phyloP scores from a whole-genome alignment of 2,329 filamentous ascomycete genomes.

The Onygenales sp. region DNA sequence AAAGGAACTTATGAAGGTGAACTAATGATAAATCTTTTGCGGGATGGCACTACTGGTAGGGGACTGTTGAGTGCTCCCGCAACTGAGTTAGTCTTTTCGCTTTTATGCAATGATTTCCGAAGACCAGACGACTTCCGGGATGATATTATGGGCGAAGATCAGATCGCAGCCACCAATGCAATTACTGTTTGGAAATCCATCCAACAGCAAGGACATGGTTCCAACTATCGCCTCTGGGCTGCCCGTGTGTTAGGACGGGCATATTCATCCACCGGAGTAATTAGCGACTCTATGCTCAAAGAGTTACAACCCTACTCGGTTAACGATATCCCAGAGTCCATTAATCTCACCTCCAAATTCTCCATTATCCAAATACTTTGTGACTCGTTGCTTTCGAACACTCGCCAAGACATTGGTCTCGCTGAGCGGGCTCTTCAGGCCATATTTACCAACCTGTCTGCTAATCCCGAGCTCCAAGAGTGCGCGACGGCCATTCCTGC shows the following conservation, averaged over 20 bases:
- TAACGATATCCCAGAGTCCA: slow-evolving; percentile 5
- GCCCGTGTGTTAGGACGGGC: slow-evolving; percentile 74
- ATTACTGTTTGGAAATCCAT: slow-evolving; percentile 70
- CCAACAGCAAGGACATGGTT: slow-evolving; percentile 51
- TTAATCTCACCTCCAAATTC: slow-evolving; percentile 44
- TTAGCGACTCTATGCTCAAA: slow-evolving; percentile 40
- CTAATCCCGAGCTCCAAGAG: slow-evolving; percentile 21
- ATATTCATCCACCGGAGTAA: slow-evolving; percentile 64
- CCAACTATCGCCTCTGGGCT: slow-evolving; percentile 73
- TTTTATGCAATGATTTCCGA: slow-evolving; percentile 65
- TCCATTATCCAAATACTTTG: slow-evolving; percentile 54
- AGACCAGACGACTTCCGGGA: slow-evolving; percentile 47
- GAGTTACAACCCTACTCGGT: slow-evolving; percentile 21
- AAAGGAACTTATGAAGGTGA: slow-evolving; percentile 66
- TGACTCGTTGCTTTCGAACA: slow-evolving; percentile 50
- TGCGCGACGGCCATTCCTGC: slow-evolving; percentile 27
- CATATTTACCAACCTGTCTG: slow-evolving; percentile 28
- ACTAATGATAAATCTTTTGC: slow-evolving; percentile 68
- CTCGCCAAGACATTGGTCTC: slow-evolving; percentile 37
- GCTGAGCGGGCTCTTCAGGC: slow-evolving; percentile 37
- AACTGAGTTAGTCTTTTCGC: slow-evolving; percentile 35
- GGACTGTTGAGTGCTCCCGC: slow-evolving; percentile 63
- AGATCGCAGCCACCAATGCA: slow-evolving; percentile 52
- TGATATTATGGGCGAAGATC: slow-evolving; percentile 62
- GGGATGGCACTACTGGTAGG: slow-evolving; percentile 54